Conservation (phyloP, 768 basidiomycete genomes). For the Leccinum rimulosum region DNA sequence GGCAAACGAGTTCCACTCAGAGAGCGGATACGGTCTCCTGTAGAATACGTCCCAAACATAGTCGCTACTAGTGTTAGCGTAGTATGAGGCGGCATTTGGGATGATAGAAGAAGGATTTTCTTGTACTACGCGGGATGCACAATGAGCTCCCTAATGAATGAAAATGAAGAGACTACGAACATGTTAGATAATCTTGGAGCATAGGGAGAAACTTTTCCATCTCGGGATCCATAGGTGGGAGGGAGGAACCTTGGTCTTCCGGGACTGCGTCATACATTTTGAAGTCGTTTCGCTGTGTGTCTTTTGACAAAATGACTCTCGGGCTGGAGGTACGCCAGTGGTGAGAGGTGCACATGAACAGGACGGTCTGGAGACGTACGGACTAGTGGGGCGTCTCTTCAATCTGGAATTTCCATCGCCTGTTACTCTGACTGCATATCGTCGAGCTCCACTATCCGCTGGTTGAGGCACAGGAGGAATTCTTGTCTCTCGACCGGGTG, state of each 20-base stretch:
- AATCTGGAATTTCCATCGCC: constrained; percentile 5
- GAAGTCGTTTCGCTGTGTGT: constrained; percentile 45
- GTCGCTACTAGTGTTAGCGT: constrained; percentile 40
- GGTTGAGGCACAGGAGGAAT: constrained; percentile 15
- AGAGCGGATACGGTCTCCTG: constrained; percentile 57
- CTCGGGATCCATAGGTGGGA: constrained; percentile 48
- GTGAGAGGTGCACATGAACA: background rate
- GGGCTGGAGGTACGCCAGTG: constrained; percentile 40
- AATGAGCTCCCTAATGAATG: constrained; percentile 1
- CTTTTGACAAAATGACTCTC: constrained; percentile 52
- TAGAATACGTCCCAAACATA: constrained; percentile 88
- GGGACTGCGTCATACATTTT: constrained; percentile 74
- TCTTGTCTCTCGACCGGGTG: constrained; percentile 14
- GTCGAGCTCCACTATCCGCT: constrained; percentile 39
- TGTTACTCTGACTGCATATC: constrained; percentile 47
- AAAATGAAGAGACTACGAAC: constrained; percentile 37
- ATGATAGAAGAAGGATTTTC: constrained; percentile 16
- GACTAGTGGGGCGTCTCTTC: constrained; percentile 37
- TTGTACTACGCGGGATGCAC: constrained; percentile 20
- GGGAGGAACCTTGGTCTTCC: constrained; percentile 30
- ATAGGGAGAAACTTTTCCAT: constrained; percentile 78
- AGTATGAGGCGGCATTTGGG: background rate
- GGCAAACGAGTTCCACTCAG: constrained; percentile 56
- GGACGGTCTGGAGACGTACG: constrained; percentile 33
- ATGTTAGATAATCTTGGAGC: constrained; percentile 68